Conservation (phyloP, 192 early-diverging fungal genomes). For the Haplosporangium gracile region DNA sequence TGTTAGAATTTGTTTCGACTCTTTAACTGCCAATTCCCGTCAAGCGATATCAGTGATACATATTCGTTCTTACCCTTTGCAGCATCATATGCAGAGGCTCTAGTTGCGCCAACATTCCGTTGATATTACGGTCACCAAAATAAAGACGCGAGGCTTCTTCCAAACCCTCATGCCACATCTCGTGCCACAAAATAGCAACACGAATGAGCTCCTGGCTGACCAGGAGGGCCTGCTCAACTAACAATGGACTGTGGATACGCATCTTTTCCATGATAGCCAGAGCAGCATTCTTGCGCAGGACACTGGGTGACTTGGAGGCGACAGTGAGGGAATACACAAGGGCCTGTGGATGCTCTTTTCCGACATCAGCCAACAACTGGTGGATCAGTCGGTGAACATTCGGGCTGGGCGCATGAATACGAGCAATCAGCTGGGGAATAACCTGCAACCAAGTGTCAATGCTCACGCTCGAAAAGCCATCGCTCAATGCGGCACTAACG, state of each 20-base stretch:
- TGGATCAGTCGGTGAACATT: constrained; percentile 88
- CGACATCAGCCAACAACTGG: constrained; percentile 89
- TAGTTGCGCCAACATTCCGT: constrained; percentile 90
- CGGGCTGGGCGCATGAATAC: constrained; percentile 85
- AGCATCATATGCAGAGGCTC: constrained; percentile 90
- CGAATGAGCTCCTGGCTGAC: constrained; percentile 97
- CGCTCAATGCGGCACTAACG: constrained; percentile 84
- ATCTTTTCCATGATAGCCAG: constrained; percentile 93
- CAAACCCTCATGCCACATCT: constrained; percentile 97
- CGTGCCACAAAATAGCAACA: constrained; percentile 96
- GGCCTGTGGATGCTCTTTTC: constrained; percentile 95
- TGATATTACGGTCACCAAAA: constrained; percentile 81
- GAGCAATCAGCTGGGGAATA: constrained; percentile 96
- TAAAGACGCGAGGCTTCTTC: constrained; percentile 89
- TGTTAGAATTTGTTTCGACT: not conserved
- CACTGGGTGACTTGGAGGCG: constrained; percentile 91
- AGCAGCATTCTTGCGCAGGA: constrained; percentile 80
- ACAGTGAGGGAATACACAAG: constrained; percentile 98
- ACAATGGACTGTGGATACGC: constrained; percentile 79
- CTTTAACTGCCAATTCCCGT: not conserved
- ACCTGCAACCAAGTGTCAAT: constrained; percentile 98
- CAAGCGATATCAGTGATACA: not conserved
- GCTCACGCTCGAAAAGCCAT: constrained; percentile 86
- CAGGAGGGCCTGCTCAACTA: constrained; percentile 94
- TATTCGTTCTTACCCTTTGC: constrained; percentile 62